Conservation (phyloP, 352 stramenopile genomes). For the Pythium brassicae region DNA sequence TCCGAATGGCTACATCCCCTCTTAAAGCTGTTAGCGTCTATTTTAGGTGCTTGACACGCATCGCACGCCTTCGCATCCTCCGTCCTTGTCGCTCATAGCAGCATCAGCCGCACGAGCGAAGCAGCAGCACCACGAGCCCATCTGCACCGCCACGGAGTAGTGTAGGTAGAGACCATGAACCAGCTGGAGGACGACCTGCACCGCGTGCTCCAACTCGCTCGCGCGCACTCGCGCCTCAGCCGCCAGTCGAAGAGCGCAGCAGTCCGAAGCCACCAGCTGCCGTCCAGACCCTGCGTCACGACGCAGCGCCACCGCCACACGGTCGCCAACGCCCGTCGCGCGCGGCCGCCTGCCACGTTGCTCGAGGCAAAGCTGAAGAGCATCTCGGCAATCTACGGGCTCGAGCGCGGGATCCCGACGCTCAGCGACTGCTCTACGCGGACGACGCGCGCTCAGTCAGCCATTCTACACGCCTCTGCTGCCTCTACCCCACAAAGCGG, state of each 20-base stretch:
- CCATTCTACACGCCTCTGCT: constrained; percentile 6
- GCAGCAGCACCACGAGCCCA: not conserved
- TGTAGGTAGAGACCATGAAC: constrained; percentile 2
- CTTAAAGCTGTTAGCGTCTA: not conserved
- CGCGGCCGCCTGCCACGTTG: constrained; percentile 9
- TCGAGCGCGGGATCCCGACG: constrained; percentile 20
- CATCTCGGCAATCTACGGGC: constrained; percentile 27
- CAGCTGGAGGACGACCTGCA: constrained; percentile 46
- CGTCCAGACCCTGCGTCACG: not conserved
- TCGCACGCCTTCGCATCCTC: not conserved
- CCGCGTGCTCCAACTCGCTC: constrained; percentile 45
- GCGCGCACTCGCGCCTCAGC: constrained; percentile 4
- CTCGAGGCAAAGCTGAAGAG: constrained; percentile 25
- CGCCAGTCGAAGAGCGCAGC: not conserved
- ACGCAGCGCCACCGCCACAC: constrained; percentile 30
- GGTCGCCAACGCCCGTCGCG: not conserved
- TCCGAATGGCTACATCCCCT: no score
- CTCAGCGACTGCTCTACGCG: constrained; percentile 19
- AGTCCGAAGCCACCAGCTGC: not conserved
- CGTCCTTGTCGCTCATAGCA: no score
- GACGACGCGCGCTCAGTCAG: constrained; percentile 4
- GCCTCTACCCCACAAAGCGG: no score
- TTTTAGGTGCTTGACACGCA: constrained; percentile 2
- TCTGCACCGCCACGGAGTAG: not conserved
- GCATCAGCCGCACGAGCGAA: no score